Conservation (phyloP, 805 yeast species). For the Millerozyma miso region DNA sequence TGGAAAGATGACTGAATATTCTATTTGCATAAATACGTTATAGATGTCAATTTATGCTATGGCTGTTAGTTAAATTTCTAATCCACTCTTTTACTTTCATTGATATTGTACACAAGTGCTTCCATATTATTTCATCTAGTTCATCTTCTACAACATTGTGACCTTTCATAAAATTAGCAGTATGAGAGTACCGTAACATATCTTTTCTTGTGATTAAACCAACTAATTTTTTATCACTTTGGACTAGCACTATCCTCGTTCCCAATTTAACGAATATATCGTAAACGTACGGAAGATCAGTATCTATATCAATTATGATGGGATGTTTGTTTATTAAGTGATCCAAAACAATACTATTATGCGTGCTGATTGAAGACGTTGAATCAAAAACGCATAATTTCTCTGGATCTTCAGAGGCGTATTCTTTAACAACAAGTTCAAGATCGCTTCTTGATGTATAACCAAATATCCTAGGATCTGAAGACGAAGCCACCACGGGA, state of each 20-base stretch:
- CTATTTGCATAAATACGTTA: background rate
- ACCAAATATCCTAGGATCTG: conserved; percentile 41
- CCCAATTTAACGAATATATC: conserved; percentile 76
- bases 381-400: conserved; percentile 10
- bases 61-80: background rate
- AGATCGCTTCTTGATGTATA: conserved; percentile 42
- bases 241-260: conserved; percentile 68
- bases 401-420: conserved; percentile 17
- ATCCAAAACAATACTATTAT: conserved; percentile 13
- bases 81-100: background rate
- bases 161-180: conserved; percentile 22
- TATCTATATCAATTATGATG: conserved; percentile 48
- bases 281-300: conserved; percentile 57
- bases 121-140: conserved; percentile 35
- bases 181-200: conserved; percentile 57
- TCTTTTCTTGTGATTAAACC: conserved; percentile 90
- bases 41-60: background rate
- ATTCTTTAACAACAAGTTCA: conserved; percentile 7
- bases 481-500: conserved; percentile 47
- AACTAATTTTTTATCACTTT: conserved; percentile 48
- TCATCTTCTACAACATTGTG: conserved; percentile 11
- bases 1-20: conserved; percentile 56
- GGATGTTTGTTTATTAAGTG: conserved; percentile 52
- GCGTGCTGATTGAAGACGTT: conserved; percentile 1
- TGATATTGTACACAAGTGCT: conserved; percentile 2